These are phyloP conservation scores for Puccinia horiana DNA, from an alignment of 1,284 basidiomycete species.

Conservation along the genomic window DNA sequence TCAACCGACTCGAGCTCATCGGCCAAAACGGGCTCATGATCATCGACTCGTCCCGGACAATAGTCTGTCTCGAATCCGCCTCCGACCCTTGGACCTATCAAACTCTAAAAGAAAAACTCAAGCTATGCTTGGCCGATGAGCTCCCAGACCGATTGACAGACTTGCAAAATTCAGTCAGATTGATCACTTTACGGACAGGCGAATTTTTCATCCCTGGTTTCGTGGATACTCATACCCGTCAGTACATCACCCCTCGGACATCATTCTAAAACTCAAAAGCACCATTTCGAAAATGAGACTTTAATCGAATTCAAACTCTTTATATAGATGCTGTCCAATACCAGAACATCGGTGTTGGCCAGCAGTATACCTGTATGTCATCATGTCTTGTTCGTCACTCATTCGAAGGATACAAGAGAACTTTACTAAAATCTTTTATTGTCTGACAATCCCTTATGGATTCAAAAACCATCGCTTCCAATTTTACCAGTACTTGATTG, in stretches of 20 bases:
- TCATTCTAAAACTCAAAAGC: neutral
- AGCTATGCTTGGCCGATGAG: neutral
- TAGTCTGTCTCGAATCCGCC: slow-evolving; percentile 29
- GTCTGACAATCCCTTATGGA: neutral
- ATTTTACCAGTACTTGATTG: slow-evolving; percentile 56
- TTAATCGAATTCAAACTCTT: neutral
- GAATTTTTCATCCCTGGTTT: slow-evolving; percentile 57
- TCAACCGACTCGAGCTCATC: slow-evolving; percentile 17
- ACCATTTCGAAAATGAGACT: no score
- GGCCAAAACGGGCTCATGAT: slow-evolving; percentile 23
- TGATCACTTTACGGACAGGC: slow-evolving; percentile 53
- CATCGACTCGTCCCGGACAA: slow-evolving; percentile 12
- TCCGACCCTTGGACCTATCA: neutral
- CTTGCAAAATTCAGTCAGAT: neutral
- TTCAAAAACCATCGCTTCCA: neutral
- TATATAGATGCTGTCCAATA: slow-evolving; percentile 46
- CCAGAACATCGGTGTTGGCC: slow-evolving; percentile 56
- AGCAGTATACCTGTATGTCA: slow-evolving; percentile 54
- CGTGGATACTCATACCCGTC: slow-evolving; percentile 56
- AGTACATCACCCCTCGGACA: neutral
- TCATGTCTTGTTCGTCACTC: neutral
- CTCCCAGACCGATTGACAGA: neutral
- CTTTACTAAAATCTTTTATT: neutral
- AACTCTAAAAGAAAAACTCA: neutral
- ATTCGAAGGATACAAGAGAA: neutral